Conservation (phyloP, 257 asterid genomes). For the Rhazya stricta region DNA sequence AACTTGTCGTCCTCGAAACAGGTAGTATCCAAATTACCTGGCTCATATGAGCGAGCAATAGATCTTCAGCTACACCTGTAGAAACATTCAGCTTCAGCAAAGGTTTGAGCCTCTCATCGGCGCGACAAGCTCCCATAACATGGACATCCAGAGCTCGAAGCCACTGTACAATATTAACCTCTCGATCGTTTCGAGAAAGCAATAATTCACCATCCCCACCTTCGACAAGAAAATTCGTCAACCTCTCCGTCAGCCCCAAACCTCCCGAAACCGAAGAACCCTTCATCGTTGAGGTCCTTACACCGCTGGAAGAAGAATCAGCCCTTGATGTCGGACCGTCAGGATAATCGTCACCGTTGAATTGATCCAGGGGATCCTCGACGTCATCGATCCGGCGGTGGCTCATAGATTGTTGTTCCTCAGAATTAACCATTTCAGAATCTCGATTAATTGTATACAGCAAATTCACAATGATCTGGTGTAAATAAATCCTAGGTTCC, state of each 20-base stretch:
- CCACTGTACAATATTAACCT: slow-evolving; percentile 62
- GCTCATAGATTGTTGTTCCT: slow-evolving; percentile 36
- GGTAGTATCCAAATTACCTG: slow-evolving; percentile 42
- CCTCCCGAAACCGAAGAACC: neutral
- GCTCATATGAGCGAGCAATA: slow-evolving; percentile 62
- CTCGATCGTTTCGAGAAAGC: slow-evolving; percentile 51
- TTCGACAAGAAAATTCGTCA: slow-evolving; percentile 41
- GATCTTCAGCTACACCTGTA: slow-evolving; percentile 70
- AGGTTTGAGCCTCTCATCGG: slow-evolving; percentile 96
- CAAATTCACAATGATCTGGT: neutral
- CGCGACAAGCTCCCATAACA: slow-evolving; percentile 92
- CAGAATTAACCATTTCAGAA: slow-evolving; percentile 43
- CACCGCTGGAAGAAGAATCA: slow-evolving; percentile 15
- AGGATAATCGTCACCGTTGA: slow-evolving; percentile 28
- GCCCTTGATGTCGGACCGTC: slow-evolving; percentile 24
- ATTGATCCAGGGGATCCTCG: slow-evolving; percentile 36
- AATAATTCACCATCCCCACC: slow-evolving; percentile 61
- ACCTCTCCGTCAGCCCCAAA: slow-evolving; percentile 44
- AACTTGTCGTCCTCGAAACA: neutral
- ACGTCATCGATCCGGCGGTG: slow-evolving; percentile 34
- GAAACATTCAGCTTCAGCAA: slow-evolving; percentile 70
- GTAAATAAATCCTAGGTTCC: neutral
- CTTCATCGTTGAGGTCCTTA: slow-evolving; percentile 5
- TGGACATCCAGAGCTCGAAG: slow-evolving; percentile 79
- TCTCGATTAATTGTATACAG: slow-evolving; percentile 7